Base-by-base conservation (phyloP, 441 rosid genomes). In the Populus hybrid region DNA sequence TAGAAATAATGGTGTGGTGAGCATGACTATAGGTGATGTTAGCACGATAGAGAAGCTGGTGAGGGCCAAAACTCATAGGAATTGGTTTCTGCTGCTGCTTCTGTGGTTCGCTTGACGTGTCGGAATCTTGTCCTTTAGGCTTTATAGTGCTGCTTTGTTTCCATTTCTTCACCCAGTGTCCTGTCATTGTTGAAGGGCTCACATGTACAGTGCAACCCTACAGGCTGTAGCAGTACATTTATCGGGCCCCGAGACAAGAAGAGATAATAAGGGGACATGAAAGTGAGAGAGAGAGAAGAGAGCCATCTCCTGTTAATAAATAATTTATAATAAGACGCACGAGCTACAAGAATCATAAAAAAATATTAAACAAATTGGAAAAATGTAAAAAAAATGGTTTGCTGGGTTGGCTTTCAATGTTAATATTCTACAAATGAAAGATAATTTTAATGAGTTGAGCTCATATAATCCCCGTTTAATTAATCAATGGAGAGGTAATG, bases 71-170 rank as follows among this genome's bases (percentile, higher is more conserved):
- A 42, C 10, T 66, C 14, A 42, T 8, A 14, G 69, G 36, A 20
- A 14, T 0, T 21, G n/a, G 16, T 10, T 21, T 12, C 21, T 5
- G 70, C 70, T 8, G 61, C 40, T 64, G 78, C 68, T 10, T 12
- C 20, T 59, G 72, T 75, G 70, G 36, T 28, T 72, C 83, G 61
- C 40, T 72, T 72, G 74, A 67, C 38, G 65, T 59, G 71, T 67
- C 32, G 77, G 76, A 46, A 63, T 38, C 69, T 65, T 67, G 76
- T 57, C 38, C 1, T 12, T 54, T 54, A 34, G 35, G 40, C 23
- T 71, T 75, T 70, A 69, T 67, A 24, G 9, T 21, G 54, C 65
- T 28, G 40, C 28, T 67, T 50, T 67, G 74, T n/a, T 72, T 65
- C 64, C 75, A 21, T 57, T 20, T 38, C 66, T 65, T 67, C 72